Conservation (phyloP, 306 rosid genomes). For the Gastrolobium villosum region DNA sequence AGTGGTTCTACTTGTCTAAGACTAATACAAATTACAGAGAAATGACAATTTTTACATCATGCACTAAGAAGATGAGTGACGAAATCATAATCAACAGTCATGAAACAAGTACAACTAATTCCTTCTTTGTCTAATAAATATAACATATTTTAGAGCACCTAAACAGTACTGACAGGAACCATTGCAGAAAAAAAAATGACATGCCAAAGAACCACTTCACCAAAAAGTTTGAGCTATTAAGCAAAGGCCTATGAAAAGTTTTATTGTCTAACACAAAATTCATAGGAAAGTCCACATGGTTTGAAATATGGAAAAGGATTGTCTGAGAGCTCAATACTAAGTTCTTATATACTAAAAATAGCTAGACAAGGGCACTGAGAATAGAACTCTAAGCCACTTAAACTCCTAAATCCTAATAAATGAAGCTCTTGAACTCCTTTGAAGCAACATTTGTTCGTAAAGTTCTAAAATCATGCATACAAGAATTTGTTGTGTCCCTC, state of each 20-base stretch:
- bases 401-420: neutral
- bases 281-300: neutral
- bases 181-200: neutral
- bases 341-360: neutral
- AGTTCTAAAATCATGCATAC: neutral
- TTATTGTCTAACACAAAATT: neutral
- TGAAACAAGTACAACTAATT: neutral
- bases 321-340: neutral
- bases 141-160: neutral
- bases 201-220: neutral
- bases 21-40: slow-evolving; percentile 3
- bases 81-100: neutral
- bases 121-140: neutral
- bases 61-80: neutral
- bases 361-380: neutral
- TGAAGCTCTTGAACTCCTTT: slow-evolving; percentile 14
- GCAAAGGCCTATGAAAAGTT: neutral
- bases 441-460: neutral
- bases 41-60: slow-evolving; percentile 34
- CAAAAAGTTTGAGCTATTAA: slow-evolving; percentile 16
- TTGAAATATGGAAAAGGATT: neutral
- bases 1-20: slow-evolving; percentile 21
- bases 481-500: neutral
- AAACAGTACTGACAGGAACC: neutral
- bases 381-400: neutral